Evolutionary conservation across 2,329 filamentous ascomycete genomes (phyloP).

Genomic region (Verticillium tricorpus): DNA sequence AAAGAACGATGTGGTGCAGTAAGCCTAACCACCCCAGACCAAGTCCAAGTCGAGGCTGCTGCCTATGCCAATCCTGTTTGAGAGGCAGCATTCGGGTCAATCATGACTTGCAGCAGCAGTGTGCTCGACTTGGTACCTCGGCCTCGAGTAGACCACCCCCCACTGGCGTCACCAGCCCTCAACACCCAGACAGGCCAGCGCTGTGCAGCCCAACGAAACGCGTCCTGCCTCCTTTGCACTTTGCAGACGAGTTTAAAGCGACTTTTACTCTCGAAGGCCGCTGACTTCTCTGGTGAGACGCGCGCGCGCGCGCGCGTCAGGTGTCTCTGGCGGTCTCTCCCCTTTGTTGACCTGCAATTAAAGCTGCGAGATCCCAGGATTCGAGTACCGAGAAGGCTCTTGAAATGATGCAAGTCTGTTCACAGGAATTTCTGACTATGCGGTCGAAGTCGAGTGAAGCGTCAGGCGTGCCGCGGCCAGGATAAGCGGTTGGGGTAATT

Average conservation of each 20-base stretch:
- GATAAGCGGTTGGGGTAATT: neutral
- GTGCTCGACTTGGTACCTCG: neutral
- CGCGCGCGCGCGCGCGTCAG: neutral
- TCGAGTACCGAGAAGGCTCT: neutral
- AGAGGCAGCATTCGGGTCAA: neutral
- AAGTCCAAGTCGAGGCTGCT: neutral
- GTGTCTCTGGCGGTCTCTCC: neutral
- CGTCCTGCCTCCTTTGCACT: neutral
- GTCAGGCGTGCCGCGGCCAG: neutral
- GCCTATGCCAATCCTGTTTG: neutral
- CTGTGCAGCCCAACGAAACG: neutral
- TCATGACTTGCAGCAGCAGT: neutral
- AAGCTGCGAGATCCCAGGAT: neutral
- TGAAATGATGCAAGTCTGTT: neutral
- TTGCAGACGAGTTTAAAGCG: neutral
- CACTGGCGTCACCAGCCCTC: neutral
- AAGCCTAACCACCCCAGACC: neutral
- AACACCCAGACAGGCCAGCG: neutral
- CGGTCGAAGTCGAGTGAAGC: neutral
- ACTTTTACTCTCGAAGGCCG: neutral
- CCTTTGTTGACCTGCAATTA: neutral
- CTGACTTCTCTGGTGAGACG: neutral
- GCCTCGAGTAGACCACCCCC: neutral
- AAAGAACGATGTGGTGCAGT: neutral
- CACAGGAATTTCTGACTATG: neutral